phyloP scores from a whole-genome alignment of 306 rosid genomes.

The Purshia tridentata region DNA sequence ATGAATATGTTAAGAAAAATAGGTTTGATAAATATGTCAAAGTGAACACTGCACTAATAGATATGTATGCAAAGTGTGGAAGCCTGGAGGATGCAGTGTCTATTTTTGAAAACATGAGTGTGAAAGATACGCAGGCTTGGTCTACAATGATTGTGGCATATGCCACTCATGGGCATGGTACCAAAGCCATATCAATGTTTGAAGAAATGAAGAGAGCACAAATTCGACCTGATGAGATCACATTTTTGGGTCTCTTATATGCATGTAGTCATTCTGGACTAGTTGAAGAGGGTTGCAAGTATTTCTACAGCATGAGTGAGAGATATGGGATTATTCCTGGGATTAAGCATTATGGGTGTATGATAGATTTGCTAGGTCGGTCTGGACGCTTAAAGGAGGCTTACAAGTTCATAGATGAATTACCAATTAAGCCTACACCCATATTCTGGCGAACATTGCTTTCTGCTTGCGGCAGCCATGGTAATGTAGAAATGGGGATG shows the following conservation, averaged over 20 bases:
- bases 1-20: constrained; percentile 75
- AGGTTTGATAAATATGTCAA: constrained; percentile 64
- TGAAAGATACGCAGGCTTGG: constrained; percentile 81
- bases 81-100: constrained; percentile 62
- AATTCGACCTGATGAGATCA: constrained; percentile 70
- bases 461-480: constrained; percentile 66
- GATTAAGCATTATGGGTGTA: constrained; percentile 82
- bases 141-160: constrained; percentile 70
- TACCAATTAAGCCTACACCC: constrained; percentile 64
- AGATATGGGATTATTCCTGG: constrained; percentile 58
- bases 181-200: constrained; percentile 51
- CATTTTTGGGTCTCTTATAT: constrained; percentile 64
- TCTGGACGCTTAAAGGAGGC: constrained; percentile 70
- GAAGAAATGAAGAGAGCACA: constrained; percentile 61
- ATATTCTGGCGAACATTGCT: constrained; percentile 80
- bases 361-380: constrained; percentile 85
- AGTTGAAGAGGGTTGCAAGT: constrained; percentile 60
- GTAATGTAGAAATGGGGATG: constrained; percentile 70
- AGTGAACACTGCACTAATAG: constrained; percentile 80
- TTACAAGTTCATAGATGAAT: constrained; percentile 57
- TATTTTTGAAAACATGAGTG: constrained; percentile 59
- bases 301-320: constrained; percentile 56
- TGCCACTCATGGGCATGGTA: constrained; percentile 76
- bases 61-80: constrained; percentile 85
- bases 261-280: constrained; percentile 86